Evolutionary conservation across 2,329 filamentous ascomycete species (phyloP).

Genomic region (Aspergillus sp.): DNA sequence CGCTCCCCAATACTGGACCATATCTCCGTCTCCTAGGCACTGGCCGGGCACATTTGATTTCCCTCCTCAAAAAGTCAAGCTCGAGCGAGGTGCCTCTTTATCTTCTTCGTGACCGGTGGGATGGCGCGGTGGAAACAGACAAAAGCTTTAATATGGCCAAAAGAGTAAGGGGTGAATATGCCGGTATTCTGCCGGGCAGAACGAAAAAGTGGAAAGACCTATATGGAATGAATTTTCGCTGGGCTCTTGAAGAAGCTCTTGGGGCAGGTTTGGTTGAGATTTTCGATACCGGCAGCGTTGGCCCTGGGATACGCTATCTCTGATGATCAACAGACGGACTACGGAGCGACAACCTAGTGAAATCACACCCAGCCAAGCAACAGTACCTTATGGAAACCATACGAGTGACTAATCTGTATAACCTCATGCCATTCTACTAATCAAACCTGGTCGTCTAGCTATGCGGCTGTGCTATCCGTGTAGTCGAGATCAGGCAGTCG

Average conservation of each 20-base stretch:
- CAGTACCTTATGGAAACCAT: too few species aligned
- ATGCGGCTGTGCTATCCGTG: too few species aligned
- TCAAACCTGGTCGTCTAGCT: too few species aligned
- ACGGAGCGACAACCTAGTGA: too few species aligned
- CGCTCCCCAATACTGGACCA: constrained; percentile 55
- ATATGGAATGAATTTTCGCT: constrained; percentile 56
- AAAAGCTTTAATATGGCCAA: constrained; percentile 46
- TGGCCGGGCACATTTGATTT: constrained; percentile 51
- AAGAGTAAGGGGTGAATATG: constrained; percentile 52
- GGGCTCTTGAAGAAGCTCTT: constrained; percentile 57
- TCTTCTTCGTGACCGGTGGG: constrained; percentile 57
- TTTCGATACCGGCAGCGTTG: constrained; percentile 61
- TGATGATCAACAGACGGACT: constrained; percentile 9
- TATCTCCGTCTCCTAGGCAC: constrained; percentile 55
- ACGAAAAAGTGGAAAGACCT: constrained; percentile 62
- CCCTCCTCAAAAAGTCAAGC: constrained; percentile 48
- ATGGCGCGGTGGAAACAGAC: constrained; percentile 52
- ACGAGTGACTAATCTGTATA: too few species aligned
- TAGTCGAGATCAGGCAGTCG: too few species aligned
- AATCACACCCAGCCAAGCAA: too few species aligned
- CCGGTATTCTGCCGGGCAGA: constrained; percentile 51
- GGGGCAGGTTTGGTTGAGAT: constrained; percentile 58
- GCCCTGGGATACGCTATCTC: constrained; percentile 46
- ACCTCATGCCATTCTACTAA: too few species aligned
- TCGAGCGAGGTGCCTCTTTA: constrained; percentile 51